phyloP scores from a whole-genome alignment of 805 yeast genomes.

The Candida nitratophila region DNA sequence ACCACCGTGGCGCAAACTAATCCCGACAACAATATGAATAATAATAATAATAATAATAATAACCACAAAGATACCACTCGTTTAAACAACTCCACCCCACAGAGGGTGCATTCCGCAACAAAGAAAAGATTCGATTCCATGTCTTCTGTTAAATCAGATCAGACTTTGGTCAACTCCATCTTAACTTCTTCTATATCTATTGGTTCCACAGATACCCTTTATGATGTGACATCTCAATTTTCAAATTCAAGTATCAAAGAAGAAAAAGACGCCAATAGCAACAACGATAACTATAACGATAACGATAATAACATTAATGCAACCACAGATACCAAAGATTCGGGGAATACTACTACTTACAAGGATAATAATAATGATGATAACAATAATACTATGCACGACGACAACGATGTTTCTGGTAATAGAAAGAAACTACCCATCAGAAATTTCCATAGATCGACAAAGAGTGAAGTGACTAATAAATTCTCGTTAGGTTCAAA shows the following conservation, averaged over 20 bases:
- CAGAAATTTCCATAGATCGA: constrained; percentile 9
- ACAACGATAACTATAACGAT: too few relatives aligned
- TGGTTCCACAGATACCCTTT: constrained; percentile 16
- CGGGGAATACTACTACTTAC: too few relatives aligned
- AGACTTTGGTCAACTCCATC: constrained; percentile 10
- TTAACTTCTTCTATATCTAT: constrained; percentile 5
- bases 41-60: neutral
- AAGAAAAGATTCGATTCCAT: constrained; percentile 7
- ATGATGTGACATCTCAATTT: constrained; percentile 9
- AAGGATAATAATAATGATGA: constrained; percentile 5
- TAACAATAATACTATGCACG: too few relatives aligned
- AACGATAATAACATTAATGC: too few relatives aligned
- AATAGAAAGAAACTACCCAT: too few relatives aligned
- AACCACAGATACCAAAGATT: too few relatives aligned
- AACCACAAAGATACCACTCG: too few relatives aligned
- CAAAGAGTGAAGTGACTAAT: constrained; percentile 11
- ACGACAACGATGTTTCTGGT: neutral
- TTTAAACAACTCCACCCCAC: too few relatives aligned
- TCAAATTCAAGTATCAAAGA: constrained; percentile 11
- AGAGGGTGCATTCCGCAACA: too few relatives aligned
- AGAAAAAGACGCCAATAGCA: constrained; percentile 15
- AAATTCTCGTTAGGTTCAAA: neutral
- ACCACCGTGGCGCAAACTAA: neutral
- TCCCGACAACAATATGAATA: constrained; percentile 3
- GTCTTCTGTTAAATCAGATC: constrained; percentile 14